These are phyloP conservation scores for Nemania serpens DNA, from an alignment of 2,329 filamentous ascomycete genomes.

Conservation along the genomic window DNA sequence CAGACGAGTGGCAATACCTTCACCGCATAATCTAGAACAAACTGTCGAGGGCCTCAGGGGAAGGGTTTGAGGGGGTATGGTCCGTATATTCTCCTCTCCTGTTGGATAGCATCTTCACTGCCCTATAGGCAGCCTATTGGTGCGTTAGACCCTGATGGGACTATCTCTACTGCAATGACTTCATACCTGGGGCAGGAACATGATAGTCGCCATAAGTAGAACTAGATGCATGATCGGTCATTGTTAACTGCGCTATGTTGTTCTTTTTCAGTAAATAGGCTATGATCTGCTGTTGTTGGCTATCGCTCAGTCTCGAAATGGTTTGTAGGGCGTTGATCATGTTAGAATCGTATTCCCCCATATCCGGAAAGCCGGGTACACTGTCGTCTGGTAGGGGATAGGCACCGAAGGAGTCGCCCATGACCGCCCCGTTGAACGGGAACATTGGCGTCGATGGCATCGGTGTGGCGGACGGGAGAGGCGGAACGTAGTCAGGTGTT, in stretches of 20 bases:
- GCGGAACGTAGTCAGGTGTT: conserved; percentile 27
- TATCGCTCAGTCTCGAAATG: conserved; percentile 31
- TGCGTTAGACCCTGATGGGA: conserved; percentile 3
- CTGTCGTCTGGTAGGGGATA: conserved; percentile 21
- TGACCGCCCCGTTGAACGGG: conserved; percentile 22
- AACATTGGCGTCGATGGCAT: conserved; percentile 31
- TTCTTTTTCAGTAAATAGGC: conserved; percentile 33
- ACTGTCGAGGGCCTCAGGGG: background rate
- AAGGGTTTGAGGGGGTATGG: conserved; percentile 1
- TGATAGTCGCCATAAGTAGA: conserved; percentile 22
- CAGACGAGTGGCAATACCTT: background rate
- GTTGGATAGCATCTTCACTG: conserved; percentile 11
- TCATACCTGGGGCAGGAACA: conserved; percentile 23
- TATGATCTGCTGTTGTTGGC: conserved; percentile 35
- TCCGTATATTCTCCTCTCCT: conserved; percentile 14
- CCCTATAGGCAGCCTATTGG: background rate
- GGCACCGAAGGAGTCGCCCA: conserved; percentile 10
- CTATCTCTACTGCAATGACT: background rate
- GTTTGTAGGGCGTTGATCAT: conserved; percentile 34
- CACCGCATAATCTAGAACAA: background rate
- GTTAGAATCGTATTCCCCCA: conserved; percentile 25
- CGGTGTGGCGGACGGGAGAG: conserved; percentile 29
- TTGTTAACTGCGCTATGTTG: conserved; percentile 19
- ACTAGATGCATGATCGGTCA: conserved; percentile 26
- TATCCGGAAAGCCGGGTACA: conserved; percentile 16